Conservation (phyloP, 2,329 filamentous ascomycete genomes). For the Elsinoe necatrix region DNA sequence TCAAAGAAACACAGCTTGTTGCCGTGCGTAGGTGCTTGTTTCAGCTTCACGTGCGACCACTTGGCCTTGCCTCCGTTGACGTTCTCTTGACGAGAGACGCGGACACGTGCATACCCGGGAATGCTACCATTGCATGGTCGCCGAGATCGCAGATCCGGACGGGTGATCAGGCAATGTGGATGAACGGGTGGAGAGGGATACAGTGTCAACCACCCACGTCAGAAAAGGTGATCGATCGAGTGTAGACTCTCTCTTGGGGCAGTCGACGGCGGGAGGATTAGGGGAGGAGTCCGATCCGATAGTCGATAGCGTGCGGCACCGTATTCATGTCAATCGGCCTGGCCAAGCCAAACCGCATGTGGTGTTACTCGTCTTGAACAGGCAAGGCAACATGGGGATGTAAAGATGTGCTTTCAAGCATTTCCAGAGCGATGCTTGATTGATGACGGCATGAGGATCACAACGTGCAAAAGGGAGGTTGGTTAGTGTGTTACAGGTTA, state of each 20-base stretch:
- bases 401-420: background rate
- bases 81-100: background rate
- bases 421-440: slow-evolving; percentile 3
- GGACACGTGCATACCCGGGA: background rate
- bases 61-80: background rate
- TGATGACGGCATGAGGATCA: slow-evolving; percentile 6
- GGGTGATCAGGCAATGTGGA: background rate
- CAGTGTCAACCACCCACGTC: background rate
- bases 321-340: too few relatives aligned
- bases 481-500: slow-evolving; percentile 13
- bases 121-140: background rate
- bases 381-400: background rate
- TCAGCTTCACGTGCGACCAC: too few relatives aligned
- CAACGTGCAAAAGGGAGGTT: background rate
- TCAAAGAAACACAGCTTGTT: too few relatives aligned
- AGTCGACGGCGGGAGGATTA: background rate
- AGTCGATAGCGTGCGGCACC: background rate
- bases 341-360: background rate
- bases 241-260: too few relatives aligned
- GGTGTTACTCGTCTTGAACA: background rate
- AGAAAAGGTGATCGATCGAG: background rate
- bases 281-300: background rate
- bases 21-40: too few relatives aligned
- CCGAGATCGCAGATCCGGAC: slow-evolving; percentile 2
- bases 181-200: background rate